phyloP scores from a whole-genome alignment of 2,329 filamentous ascomycete genomes.

The Pseudophaeomoniella oleicola region DNA sequence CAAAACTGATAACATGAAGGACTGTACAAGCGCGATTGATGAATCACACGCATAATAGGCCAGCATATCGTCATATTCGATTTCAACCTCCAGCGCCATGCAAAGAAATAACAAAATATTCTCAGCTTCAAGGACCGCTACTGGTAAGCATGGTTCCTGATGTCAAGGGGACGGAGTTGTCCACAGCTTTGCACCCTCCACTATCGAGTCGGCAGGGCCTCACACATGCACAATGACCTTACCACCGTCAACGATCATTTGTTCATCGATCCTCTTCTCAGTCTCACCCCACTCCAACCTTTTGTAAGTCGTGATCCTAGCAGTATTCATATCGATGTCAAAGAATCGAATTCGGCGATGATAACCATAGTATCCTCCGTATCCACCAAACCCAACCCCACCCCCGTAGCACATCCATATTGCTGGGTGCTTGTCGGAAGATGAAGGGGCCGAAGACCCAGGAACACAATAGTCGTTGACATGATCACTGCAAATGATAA shows the following conservation, averaged over 20 bases:
- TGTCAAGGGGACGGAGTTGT: too few species aligned
- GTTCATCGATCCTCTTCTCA: slow-evolving; percentile 39
- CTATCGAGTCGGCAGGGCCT: too few species aligned
- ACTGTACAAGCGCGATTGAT: too few species aligned
- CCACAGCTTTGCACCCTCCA: too few species aligned
- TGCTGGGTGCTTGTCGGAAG: slow-evolving; percentile 43
- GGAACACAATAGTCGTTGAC: slow-evolving; percentile 93
- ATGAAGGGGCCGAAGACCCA: slow-evolving; percentile 30
- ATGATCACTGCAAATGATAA: slow-evolving; percentile 50
- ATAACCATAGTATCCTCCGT: slow-evolving; percentile 79
- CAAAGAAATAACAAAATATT: too few species aligned
- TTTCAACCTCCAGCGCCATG: too few species aligned
- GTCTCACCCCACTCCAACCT: slow-evolving; percentile 55
- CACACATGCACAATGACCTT: slow-evolving; percentile 28
- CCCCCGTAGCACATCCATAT: slow-evolving; percentile 99
- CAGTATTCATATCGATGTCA: slow-evolving; percentile 84
- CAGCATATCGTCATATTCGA: too few species aligned
- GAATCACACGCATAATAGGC: too few species aligned
- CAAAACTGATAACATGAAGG: too few species aligned
- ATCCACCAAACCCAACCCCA: slow-evolving; percentile 82
- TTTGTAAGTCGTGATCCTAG: slow-evolving; percentile 83
- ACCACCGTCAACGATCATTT: slow-evolving; percentile 47
- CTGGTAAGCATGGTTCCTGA: too few species aligned
- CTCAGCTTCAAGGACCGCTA: too few species aligned
- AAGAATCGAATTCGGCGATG: slow-evolving; percentile 75